Evolutionary conservation across 2,329 filamentous ascomycete genomes (phyloP), one percentile per base, ranked within the genome.

Genomic region (Exophiala dermatitidis): DNA sequence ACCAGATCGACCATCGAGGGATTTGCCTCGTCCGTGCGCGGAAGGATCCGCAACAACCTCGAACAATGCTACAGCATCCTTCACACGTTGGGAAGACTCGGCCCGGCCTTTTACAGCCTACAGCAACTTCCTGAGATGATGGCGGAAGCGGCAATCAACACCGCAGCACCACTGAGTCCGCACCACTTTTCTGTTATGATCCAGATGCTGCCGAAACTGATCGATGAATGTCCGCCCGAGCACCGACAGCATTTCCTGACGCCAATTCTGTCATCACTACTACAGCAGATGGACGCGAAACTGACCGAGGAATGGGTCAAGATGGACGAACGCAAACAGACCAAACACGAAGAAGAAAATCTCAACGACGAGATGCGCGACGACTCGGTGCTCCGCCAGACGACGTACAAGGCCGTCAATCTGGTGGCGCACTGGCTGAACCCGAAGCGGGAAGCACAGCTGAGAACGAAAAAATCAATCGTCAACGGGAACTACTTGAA

Each of bases 331-430:
- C 62, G 71, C 64, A 65, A 74, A 65, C 72, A 78, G 58, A 74
- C 81, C 58, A 79, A 86, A 61, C 74, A 73, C 19, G 73, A 84
- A 2, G 84, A 84, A 19, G 88, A 90, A 51, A 87, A 88, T 55
- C 73, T 98, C 49, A 88, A 87, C 1, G 90, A 96, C 62, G 93
- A 98, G 72, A 98, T 98, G 93, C 95, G 96, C 71, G 85, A 88
- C 4, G 93, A 98, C 69, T 97, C 91, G 65, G 94, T 98, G 31
- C 74, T 98, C 43, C 83, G 93, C 19, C 90, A 96, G 67, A 78
- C 97, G 46, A 96, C 91, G 0, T 93, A 94, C 69, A 89, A 89
- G 2, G 88, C 90, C 1, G 89, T 96, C 31, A 84, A 93, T 63
- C 89, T 97, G 78, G 86, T 96, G 58, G 88, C 89, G 5, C 87